These are phyloP conservation scores for Salix koriyanagi DNA, from an alignment of 345 rosid genomes.

Conservation along the genomic window DNA sequence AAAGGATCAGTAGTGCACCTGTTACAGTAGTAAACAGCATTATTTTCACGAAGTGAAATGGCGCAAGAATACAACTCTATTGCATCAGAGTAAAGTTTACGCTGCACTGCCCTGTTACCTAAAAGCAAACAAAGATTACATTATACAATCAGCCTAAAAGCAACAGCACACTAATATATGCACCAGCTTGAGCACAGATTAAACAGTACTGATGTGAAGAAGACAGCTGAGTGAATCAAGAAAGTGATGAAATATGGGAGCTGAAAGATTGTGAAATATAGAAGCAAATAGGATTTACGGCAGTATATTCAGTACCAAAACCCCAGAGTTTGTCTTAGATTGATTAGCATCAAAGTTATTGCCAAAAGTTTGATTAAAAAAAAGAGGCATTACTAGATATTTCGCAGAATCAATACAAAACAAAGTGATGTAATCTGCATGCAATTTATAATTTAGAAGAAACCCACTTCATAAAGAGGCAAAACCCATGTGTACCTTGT, in stretches of 20 bases:
- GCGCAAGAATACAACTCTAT: slow-evolving; percentile 73
- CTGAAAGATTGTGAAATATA: too few relatives aligned
- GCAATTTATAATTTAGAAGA: not conserved
- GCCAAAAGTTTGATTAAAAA: too few relatives aligned
- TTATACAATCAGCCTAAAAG: slow-evolving; percentile 13
- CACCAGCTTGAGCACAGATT: slow-evolving; percentile 2
- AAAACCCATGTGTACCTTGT: slow-evolving; percentile 51
- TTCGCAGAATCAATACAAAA: not conserved
- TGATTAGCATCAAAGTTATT: not conserved
- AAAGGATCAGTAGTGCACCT: slow-evolving; percentile 41
- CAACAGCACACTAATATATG: not conserved
- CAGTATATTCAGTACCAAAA: not conserved
- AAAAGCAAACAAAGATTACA: slow-evolving; percentile 23
- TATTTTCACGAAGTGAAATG: slow-evolving; percentile 53
- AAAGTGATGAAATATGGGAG: not conserved
- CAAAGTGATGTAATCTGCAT: not conserved
- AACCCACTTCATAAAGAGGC: slow-evolving; percentile 1
- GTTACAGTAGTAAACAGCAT: slow-evolving; percentile 86
- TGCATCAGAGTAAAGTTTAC: slow-evolving; percentile 59
- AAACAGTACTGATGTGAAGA: not conserved
- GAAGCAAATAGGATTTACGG: too few relatives aligned
- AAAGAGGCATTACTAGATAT: not conserved
- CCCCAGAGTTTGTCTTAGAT: not conserved
- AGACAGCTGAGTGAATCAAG: not conserved
- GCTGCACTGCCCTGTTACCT: slow-evolving; percentile 90